Evolutionary conservation across 1,284 basidiomycete genomes (phyloP), one percentile per base, ranked within the genome.

Genomic region (Puccinia novopanici): DNA sequence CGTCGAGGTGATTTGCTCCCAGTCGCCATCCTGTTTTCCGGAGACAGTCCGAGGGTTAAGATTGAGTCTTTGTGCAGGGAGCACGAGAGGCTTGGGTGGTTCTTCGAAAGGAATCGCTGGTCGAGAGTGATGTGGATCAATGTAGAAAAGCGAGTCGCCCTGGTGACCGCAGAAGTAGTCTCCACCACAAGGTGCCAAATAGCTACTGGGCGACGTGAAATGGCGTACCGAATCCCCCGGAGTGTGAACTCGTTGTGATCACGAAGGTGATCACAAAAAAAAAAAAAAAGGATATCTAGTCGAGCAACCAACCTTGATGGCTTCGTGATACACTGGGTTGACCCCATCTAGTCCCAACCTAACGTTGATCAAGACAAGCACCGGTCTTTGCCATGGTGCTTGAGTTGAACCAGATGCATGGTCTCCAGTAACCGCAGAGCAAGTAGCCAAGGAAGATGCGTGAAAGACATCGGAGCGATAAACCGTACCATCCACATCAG

Each of bases 101-200:
- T 82, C 54, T 75, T 71, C 55, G 9, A 95, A 88, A 0, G 92
- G 91, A 13, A 99, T 88, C 0, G 93, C 89, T 0, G 93, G 90
- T 9, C 95, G 90, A 0, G 94, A 89, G 84, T 96, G 91, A 85
- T 98, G 96, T 0, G 96, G 96, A 86, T 99, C 96, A 71, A 98
- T 92, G 85, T 98, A 99, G 86, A 98, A 96, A 4, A 97, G 88
- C 75, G 90, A 92, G 83, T 94, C 92, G 3, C 91, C 92, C 85
- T 98, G 96, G 0, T 91, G 90, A 17, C 94, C 96, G 73, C 98
- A 92, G 86, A 99, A 99, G 87, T 98, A 99, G 86, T n/a, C n/a
- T n/a, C n/a, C n/a, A n/a, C n/a, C n/a, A n/a, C n/a, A n/a, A n/a
- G n/a, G n/a, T n/a, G n/a, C n/a, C n/a, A n/a, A n/a, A n/a, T n/a